phyloP scores from a whole-genome alignment of 495 filamentous ascomycete genomes.

The Lasiosphaeris hirsuta region DNA sequence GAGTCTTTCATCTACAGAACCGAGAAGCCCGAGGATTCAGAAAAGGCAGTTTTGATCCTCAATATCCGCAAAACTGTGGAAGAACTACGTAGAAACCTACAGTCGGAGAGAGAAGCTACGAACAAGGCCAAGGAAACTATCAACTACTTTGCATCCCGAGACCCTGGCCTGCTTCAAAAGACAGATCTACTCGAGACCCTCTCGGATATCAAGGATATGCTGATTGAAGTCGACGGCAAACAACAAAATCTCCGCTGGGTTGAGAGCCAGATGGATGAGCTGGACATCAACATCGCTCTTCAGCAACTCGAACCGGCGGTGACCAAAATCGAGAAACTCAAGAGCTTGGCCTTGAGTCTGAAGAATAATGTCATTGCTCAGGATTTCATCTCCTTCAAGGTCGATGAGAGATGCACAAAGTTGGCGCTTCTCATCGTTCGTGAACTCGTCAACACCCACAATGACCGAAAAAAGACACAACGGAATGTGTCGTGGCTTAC shows the following conservation, averaged over 20 bases:
- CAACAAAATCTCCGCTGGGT: conserved; percentile 95
- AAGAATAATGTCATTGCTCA: conserved; percentile 83
- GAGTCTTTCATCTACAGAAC: conserved; percentile 93
- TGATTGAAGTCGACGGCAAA: conserved; percentile 94
- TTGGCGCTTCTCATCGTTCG: conserved; percentile 72
- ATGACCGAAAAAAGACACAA: conserved; percentile 66
- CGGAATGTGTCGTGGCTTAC: conserved; percentile 76
- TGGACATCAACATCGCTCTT: conserved; percentile 92
- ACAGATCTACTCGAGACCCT: conserved; percentile 65
- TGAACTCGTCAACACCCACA: conserved; percentile 68
- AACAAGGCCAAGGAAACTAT: conserved; percentile 75
- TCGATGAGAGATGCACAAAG: conserved; percentile 78
- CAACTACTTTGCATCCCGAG: conserved; percentile 72
- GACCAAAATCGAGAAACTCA: conserved; percentile 73
- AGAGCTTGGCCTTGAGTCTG: conserved; percentile 69
- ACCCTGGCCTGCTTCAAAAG: conserved; percentile 69
- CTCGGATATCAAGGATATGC: conserved; percentile 68
- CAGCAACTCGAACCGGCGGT: conserved; percentile 87
- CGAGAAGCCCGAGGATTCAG: conserved; percentile 65
- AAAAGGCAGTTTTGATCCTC: conserved; percentile 76
- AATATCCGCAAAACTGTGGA: conserved; percentile 90
- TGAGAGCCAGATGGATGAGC: conserved; percentile 89
- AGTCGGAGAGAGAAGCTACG: conserved; percentile 77
- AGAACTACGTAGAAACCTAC: conserved; percentile 75
- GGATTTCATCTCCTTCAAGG: conserved; percentile 82